These are phyloP conservation scores for Geosmithia flava DNA, from an alignment of 2,329 filamentous ascomycete species.

Conservation along the genomic window DNA sequence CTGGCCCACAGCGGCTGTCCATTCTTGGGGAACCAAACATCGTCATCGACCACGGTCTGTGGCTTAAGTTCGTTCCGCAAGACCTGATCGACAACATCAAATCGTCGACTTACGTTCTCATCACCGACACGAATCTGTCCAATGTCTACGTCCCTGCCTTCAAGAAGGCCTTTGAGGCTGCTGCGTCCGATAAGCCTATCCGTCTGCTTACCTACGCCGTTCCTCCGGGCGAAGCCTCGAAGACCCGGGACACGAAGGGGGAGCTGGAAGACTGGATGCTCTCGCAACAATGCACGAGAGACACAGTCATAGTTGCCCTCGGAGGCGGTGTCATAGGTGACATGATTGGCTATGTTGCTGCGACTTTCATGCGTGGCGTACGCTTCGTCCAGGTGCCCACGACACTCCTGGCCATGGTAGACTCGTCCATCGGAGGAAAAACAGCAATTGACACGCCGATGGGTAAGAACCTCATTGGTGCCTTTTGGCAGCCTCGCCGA, in stretches of 20 bases:
- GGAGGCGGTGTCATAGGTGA: slow-evolving; percentile 96
- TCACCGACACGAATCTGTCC: slow-evolving; percentile 89
- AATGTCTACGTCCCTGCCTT: slow-evolving; percentile 74
- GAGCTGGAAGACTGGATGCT: slow-evolving; percentile 98
- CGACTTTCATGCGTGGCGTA: slow-evolving; percentile 96
- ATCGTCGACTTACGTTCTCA: slow-evolving; percentile 88
- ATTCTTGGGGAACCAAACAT: slow-evolving; percentile 88
- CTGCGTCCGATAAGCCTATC: slow-evolving; percentile 21
- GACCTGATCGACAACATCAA: slow-evolving; percentile 68
- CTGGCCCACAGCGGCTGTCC: slow-evolving; percentile 47
- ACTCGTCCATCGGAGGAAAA: slow-evolving; percentile 96
- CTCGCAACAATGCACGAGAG: slow-evolving; percentile 79
- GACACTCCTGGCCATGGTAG: slow-evolving; percentile 90
- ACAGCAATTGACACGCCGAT: slow-evolving; percentile 94
- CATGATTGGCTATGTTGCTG: slow-evolving; percentile 93
- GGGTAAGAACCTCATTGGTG: slow-evolving; percentile 90
- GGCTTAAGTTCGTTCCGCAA: slow-evolving; percentile 66
- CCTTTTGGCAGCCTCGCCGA: slow-evolving; percentile 90
- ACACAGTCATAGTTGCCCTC: slow-evolving; percentile 88
- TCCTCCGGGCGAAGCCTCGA: slow-evolving; percentile 85
- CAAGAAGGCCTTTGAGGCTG: slow-evolving; percentile 25
- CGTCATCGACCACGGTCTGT: slow-evolving; percentile 82
- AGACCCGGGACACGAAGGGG: slow-evolving; percentile 85
- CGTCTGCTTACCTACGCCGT: slow-evolving; percentile 79
- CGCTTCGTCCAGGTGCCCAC: slow-evolving; percentile 95